A percentile compares a stretch with the other conserved stretches of the same genome.
These are phyloP conservation scores for Cladophialophora chaetospira DNA, from an alignment of 2,329 filamentous ascomycete species.

Conservation along the genomic window DNA sequence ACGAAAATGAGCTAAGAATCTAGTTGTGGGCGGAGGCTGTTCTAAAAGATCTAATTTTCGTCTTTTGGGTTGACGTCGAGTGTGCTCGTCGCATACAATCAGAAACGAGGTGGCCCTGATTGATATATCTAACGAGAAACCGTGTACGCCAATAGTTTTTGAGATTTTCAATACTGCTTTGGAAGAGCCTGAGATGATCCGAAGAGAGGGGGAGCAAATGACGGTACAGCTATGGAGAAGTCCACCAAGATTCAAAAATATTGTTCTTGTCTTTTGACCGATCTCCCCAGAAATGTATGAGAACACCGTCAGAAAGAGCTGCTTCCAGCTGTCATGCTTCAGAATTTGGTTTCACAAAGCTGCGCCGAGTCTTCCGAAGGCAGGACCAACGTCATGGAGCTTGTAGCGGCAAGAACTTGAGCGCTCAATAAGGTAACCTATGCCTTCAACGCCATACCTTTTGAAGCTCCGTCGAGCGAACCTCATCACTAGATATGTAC, in stretches of 20 bases:
- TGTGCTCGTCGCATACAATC: background rate
- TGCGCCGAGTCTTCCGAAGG: background rate
- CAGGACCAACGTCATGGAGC: background rate
- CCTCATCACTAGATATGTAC: background rate
- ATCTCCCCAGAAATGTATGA: background rate
- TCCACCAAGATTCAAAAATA: background rate
- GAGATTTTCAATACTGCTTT: background rate
- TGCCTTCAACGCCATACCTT: background rate
- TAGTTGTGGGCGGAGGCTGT: too few species aligned
- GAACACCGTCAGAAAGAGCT: background rate
- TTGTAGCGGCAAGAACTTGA: background rate
- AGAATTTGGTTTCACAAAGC: background rate
- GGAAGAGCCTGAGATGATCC: background rate
- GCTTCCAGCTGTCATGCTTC: background rate
- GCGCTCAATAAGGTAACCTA: background rate
- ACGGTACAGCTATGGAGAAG: background rate
- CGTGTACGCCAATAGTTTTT: background rate
- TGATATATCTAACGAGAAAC: background rate
- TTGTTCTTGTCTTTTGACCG: background rate
- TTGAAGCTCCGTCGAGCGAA: conserved; percentile 3
- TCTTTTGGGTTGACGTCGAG: too few species aligned
- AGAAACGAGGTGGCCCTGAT: background rate
- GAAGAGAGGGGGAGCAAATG: background rate
- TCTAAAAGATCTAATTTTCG: too few species aligned
- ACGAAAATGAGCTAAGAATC: background rate